Evolutionary conservation across 495 filamentous ascomycete genomes (phyloP), one percentile per base, ranked within the genome.

Genomic region (Podospora tetraspora): DNA sequence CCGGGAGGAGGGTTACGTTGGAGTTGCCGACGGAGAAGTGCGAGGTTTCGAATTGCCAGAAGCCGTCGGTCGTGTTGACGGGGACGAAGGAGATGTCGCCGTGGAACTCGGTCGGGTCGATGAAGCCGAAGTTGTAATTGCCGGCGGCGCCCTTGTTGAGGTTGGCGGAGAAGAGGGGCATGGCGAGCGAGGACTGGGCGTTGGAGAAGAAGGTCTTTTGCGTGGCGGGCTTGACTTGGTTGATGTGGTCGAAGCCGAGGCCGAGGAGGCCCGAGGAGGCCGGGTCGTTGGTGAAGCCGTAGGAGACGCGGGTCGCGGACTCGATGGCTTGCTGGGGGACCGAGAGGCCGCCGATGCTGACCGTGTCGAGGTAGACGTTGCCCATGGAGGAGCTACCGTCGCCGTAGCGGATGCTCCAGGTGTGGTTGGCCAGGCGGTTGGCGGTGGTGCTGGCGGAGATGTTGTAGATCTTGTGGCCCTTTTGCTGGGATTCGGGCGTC

Each of bases 181-280:
- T 73, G 59, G 85, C 85, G 3, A 93, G 84, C 27, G 79, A 76
- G 12, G 74, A 59, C 72, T 84, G 83, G 69, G 90, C 88, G 67
- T 86, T 92, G 78, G 88, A 86, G 79, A 93, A 92, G 81, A 90
- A 94, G 4, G 91, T 94, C 62, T 83, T 84, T 74, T 90, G 85
- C 29, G 76, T 60, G 13, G 71, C 77, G 21, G 91, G 91, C 59
- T 73, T 65, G 68, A 92, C 86, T 9, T 87, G 87, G 82, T 93
- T 95, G 79, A 93, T 84, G 5, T 75, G 82, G 65, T 84, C 85
- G 77, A 93, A 94, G 11, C 85, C 90, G 34, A 94, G 83, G 27
- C 92, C 92, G 52, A 94, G 82, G 23, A 95, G 84, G 22, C 92
- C 92, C 72, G 66, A 73, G 80, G 37, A 90, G 80, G 57, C 88